Base-by-base conservation (phyloP, 805 yeast species). In the Kockiozyma suomiensis region DNA sequence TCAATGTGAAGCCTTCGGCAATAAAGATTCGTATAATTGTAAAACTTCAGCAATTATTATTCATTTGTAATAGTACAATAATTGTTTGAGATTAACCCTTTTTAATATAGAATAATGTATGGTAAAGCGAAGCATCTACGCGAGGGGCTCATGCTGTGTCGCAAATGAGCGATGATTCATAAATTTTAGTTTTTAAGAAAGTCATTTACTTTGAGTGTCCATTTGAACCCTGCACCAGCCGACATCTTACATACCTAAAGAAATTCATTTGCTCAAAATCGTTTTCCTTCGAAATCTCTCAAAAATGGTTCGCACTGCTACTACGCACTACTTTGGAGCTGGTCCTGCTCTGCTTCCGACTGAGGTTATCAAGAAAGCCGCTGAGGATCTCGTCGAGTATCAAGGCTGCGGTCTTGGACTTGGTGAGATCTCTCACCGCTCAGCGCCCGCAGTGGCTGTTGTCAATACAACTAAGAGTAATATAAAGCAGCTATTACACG, bases 381-480 rank as follows among this genome's bases (percentile, higher is more conserved):
- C 97, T 1, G 72, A 74, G 33, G 98, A 94, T 72, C 78, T 94
- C 65, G 72, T 94, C 62, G 83, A 85, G 70, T 94, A 83, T 75
- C 78, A 87, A 56, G 79, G 78, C 43, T 76, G 79, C 35, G 96
- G 92, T 28, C 79, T 94, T 58, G 99, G 99, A 46, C 81, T 90
- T 49, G 98, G 97, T 67, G 99, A 94, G 75, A 89, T 94, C 68
- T 91, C 97, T 25, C 99, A 94, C 74, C 88, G 99, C 69, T 90
- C 97, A 3, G 80, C 82, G 58, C 88, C 88, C 32, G 99, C 97
- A 28, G 80, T 81, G 28, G 78, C 81, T 58, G 86, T 94, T 58
- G 86, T 94, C 64, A 86, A 90, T 64, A 82, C 82, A 65, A 85
- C 98, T 45, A 90, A 89, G 75, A 77, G 75, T 43, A 82, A 86